A percentile compares a stretch with the other conserved stretches of the same genome.
Evolutionary conservation across 2,329 filamentous ascomycete species (phyloP).

Genomic region (Xylariaceae sp.): DNA sequence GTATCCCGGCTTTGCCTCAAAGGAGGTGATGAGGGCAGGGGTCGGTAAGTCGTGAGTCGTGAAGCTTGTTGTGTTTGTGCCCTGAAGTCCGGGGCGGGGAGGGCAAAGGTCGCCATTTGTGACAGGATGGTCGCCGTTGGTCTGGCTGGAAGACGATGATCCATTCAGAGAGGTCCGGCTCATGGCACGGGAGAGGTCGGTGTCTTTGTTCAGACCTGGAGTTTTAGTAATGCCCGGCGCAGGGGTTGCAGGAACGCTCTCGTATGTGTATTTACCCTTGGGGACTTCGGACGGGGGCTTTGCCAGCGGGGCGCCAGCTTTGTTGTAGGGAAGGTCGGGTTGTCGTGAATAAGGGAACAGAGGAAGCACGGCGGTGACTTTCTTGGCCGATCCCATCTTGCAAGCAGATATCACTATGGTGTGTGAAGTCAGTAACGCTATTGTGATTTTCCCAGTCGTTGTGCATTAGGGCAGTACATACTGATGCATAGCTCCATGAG

Average conservation of each 20-base stretch:
- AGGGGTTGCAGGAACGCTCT: slow-evolving; percentile 86
- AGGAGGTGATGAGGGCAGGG: slow-evolving; percentile 50
- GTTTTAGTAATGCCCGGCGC: slow-evolving; percentile 67
- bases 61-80: slow-evolving; percentile 45
- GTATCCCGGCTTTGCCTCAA: slow-evolving; percentile 85
- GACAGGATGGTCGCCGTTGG: slow-evolving; percentile 31
- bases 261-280: slow-evolving; percentile 74
- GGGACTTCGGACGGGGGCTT: slow-evolving; percentile 54
- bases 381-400: slow-evolving; percentile 86
- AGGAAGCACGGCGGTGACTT: slow-evolving; percentile 89
- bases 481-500: slow-evolving; percentile 94
- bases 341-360: slow-evolving; percentile 97
- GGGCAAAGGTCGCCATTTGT: slow-evolving; percentile 24
- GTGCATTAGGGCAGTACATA: slow-evolving; percentile 12
- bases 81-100: slow-evolving; percentile 34
- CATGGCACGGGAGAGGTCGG: slow-evolving; percentile 71
- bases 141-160: slow-evolving; percentile 13
- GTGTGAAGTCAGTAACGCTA: slow-evolving; percentile 13
- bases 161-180: slow-evolving; percentile 59
- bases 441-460: background rate
- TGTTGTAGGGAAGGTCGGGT: slow-evolving; percentile 95
- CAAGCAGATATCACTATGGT: slow-evolving; percentile 84
- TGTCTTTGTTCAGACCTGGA: slow-evolving; percentile 61
- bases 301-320: slow-evolving; percentile 81
- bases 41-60: slow-evolving; percentile 65